Base-by-base conservation (phyloP, 805 yeast species). In the Candida hispaniensis region DNA sequence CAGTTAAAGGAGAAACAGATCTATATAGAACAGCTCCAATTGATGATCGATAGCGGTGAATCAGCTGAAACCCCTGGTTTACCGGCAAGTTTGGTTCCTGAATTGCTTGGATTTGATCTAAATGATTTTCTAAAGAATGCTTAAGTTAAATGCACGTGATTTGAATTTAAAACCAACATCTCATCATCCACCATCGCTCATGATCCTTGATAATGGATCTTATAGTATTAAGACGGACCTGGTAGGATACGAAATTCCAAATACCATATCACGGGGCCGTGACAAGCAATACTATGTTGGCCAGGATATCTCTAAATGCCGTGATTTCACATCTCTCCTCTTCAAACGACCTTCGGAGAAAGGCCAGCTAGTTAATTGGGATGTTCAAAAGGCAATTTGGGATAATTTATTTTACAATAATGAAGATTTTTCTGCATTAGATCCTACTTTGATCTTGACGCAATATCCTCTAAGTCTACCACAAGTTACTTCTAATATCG, bases 291-390 rank as follows among this genome's bases (percentile, higher is more conserved):
- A 77, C 1, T 73, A 79, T 46, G 61, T 86, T 7, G 94, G 93
- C 4, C 79, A 81, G 41, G 78, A 76, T 43, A 48, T 76, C 7
- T 56, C 67, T 11, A 61, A 64, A 10, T 71, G 88, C 29, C 71
- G 68, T 41, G 91, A 85, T 50, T 74, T 73, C 21, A 73, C 93
- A 0, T 81, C 85, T 1, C 65, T 86, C 5, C 66, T 67, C 13
- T 71, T 78, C 55, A 69, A 78, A 41, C 63, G 97, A 38, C 96
- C 99, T 0, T 73, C 73, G 39, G 95, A 85, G 44, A 75, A 77
- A 19, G 96, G 96, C 3, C 93, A 86, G 46, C 60, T 91, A 34
- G 73, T 76, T 0, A 81, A 88, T 22, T 91, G 97, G 98, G 94
- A 82, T 44, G 60, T 80, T 2, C 85, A 91, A 51, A 79, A 78